Percentiles rank a stretch among this genome's conserved stretches.
Conservation (phyloP, 2,329 filamentous ascomycete genomes). For the Fusarium mangiferae region DNA sequence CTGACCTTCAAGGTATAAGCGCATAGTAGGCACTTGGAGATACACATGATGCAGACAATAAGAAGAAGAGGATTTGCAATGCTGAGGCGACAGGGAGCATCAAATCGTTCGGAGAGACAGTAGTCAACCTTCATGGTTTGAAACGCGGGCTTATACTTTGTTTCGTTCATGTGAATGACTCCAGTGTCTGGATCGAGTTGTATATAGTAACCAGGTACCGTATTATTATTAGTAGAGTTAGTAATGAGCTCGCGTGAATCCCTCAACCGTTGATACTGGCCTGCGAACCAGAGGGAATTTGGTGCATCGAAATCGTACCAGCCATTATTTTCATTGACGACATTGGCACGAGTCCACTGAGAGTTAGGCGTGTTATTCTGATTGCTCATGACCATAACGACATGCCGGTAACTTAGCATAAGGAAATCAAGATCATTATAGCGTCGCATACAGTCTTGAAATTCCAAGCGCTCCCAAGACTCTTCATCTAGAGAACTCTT, state of each 20-base stretch:
- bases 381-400: background rate
- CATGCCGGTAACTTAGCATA: background rate
- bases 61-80: background rate
- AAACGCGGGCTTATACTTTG: background rate
- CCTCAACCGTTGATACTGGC: rapidly evolving
- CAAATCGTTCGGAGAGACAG: background rate
- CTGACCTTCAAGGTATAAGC: background rate
- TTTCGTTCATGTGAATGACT: background rate
- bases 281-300: background rate
- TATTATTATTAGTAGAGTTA: background rate
- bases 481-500: background rate
- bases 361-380: background rate
- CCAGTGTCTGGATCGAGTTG: background rate
- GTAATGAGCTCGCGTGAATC: background rate
- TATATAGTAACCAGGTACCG: background rate
- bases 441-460: background rate
- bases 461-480: background rate
- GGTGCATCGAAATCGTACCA: background rate
- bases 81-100: background rate
- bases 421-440: background rate
- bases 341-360: background rate
- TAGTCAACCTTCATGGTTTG: background rate
- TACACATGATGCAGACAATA: background rate
- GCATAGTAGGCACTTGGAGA: background rate
- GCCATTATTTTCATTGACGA: background rate